Evolutionary conservation across 2,329 filamentous ascomycete genomes (phyloP), one percentile per base, ranked within the genome.

Genomic region (Mariannaea elegans): DNA sequence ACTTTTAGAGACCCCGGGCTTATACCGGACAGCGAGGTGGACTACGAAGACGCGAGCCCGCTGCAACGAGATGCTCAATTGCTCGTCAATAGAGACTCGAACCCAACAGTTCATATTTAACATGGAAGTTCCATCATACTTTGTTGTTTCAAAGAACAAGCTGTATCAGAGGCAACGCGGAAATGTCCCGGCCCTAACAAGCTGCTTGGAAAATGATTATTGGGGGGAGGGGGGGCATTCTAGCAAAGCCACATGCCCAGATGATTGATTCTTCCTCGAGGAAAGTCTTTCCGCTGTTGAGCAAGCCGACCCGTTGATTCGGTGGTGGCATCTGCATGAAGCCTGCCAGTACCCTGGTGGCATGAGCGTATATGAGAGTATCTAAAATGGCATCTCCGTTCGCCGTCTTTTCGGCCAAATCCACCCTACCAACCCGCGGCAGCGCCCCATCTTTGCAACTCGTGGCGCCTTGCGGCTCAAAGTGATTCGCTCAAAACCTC

Each of bases 361-460:
- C n/a, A n/a, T n/a, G n/a, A n/a, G n/a, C n/a, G 7, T 31, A 7
- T 12, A 12, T 12, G 27, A 31, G 27, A 31, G 7, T 31, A n/a
- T 23, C 50, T 12, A 31, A 54, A 54, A 8, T 16, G 32, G 42
- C 42, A 45, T 41, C 23, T 44, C 56, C 31, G 48, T 38, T 21
- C 49, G 32, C 32, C 45, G 55, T 51, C 56, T 44, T 51, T 59
- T 69, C 67, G 67, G 66, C 57, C 61, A 63, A 70, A 70, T 58
- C 62, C 66, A 67, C 64, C 58, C 23, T 50, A 19, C 42, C 32
- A 24, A 36, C 34, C n/a, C 21, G 29, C 36, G 21, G 18, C 18
- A 51, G n/a, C 47, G 51, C 46, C 41, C 55, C 62, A 48, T 41
- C 19, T 48, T 49, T 49, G 46, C 58, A 61, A 62, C 16, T 60